These are phyloP conservation scores for Mrakia blollopis DNA, from an alignment of 768 basidiomycete genomes.

Conservation along the genomic window DNA sequence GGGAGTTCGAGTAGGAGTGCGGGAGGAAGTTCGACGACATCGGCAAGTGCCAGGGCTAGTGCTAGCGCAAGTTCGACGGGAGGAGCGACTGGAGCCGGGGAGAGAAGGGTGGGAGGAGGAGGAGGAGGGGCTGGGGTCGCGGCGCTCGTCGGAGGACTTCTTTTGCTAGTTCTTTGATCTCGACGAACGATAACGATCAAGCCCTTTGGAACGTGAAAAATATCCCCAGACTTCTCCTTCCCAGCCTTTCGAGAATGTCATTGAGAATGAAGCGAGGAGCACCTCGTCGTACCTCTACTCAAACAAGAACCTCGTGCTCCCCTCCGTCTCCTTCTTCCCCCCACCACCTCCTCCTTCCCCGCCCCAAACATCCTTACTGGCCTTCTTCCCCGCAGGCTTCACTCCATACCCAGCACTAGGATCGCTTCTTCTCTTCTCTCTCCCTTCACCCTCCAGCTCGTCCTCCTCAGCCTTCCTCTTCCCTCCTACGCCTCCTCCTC, in stretches of 20 bases:
- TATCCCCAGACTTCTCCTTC: too few species aligned
- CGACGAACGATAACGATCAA: too few species aligned
- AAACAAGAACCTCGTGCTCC: slow-evolving; percentile 13
- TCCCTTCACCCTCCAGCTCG: neutral
- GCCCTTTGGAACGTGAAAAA: too few species aligned
- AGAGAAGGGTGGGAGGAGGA: neutral
- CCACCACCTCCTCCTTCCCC: neutral
- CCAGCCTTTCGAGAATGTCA: too few species aligned
- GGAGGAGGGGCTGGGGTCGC: neutral
- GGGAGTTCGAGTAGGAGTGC: neutral
- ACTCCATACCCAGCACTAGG: neutral
- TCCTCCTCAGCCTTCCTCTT: neutral
- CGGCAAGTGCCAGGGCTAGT: neutral
- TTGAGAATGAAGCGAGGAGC: neutral
- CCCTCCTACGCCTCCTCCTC: neutral
- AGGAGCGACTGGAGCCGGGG: neutral
- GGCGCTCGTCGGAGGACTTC: neutral
- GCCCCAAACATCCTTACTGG: slow-evolving; percentile 1
- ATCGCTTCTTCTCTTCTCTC: neutral
- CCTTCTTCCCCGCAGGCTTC: neutral
- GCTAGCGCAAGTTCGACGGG: neutral
- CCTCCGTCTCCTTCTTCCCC: neutral
- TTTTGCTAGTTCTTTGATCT: neutral
- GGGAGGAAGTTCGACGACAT: neutral
- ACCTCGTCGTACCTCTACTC: neutral